These are phyloP conservation scores for Haplosporangium sp. DNA, from an alignment of 371 early-diverging fungal species.

Conservation along the genomic window DNA sequence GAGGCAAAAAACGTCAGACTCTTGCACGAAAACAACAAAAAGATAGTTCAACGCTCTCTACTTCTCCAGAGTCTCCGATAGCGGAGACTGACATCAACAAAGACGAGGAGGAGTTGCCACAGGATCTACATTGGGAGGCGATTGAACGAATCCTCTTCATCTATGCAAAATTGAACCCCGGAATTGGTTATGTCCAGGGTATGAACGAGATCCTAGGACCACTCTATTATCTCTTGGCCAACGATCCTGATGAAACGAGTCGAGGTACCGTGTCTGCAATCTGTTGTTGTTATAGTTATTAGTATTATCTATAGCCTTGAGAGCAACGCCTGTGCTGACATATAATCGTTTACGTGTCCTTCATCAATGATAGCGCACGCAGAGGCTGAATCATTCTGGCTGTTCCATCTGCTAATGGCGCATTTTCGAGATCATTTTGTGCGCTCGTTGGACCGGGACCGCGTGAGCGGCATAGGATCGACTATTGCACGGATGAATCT, in stretches of 20 bases:
- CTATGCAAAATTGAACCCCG: conserved; percentile 87
- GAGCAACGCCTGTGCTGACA: background rate
- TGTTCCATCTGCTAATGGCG: conserved; percentile 79
- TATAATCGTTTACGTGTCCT: background rate
- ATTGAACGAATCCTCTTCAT: conserved; percentile 86
- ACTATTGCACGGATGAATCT: conserved; percentile 71
- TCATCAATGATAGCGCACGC: conserved; percentile 69
- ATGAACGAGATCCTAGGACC: conserved; percentile 92
- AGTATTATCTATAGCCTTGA: background rate
- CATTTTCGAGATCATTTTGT: conserved; percentile 87
- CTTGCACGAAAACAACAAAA: background rate
- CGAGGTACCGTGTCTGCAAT: conserved; percentile 34
- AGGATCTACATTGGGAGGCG: conserved; percentile 86
- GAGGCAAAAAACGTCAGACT: conserved; percentile 16
- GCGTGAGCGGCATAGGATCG: conserved; percentile 70
- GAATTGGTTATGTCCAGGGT: conserved; percentile 91
- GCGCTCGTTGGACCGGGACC: conserved; percentile 70
- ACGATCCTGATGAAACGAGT: conserved; percentile 62
- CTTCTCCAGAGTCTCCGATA: conserved; percentile 6
- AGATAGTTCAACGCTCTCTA: background rate
- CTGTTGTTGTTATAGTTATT: background rate
- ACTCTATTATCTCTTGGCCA: conserved; percentile 84
- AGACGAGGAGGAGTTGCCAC: conserved; percentile 43
- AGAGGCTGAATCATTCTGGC: conserved; percentile 89
- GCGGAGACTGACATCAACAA: conserved; percentile 12